Conservation (phyloP, 306 rosid genomes). For the Quercus wislizeni region DNA sequence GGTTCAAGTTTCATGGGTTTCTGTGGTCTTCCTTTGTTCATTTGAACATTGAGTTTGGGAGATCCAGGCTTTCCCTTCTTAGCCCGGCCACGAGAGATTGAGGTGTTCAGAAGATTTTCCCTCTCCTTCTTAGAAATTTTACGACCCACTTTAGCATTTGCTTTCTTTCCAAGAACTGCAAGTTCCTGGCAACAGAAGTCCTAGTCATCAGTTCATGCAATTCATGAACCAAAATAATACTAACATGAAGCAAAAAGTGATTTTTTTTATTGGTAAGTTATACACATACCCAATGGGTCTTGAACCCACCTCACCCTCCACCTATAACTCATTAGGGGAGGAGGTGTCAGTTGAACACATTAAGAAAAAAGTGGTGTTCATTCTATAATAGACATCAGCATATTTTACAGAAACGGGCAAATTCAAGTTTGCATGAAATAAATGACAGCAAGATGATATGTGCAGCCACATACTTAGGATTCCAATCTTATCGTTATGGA, state of each 20-base stretch:
- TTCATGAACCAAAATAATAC: background rate
- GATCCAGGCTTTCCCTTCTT: slow-evolving; percentile 67
- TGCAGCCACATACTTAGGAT: background rate
- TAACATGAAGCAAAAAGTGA: background rate
- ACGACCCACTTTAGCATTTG: slow-evolving; percentile 63
- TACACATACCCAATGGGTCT: too few species aligned
- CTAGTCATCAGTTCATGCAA: slow-evolving; percentile 16
- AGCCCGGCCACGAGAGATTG: slow-evolving; percentile 47
- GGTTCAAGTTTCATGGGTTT: slow-evolving; percentile 76
- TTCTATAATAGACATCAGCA: too few species aligned
- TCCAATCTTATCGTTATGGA: background rate
- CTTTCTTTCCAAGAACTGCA: slow-evolving; percentile 66
- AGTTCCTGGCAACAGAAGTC: slow-evolving; percentile 55
- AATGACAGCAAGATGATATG: background rate
- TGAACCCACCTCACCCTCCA: too few species aligned
- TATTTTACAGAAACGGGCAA: background rate
- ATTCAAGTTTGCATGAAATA: background rate
- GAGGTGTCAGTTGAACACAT: background rate
- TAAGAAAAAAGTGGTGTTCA: background rate
- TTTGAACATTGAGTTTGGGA: slow-evolving; percentile 44
- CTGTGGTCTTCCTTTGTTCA: slow-evolving; percentile 52
- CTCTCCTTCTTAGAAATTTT: slow-evolving; percentile 79
- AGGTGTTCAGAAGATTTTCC: slow-evolving; percentile 44
- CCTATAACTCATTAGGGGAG: too few species aligned
- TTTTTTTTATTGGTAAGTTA: background rate